Evolutionary conservation across 495 filamentous ascomycete genomes (phyloP).

Genomic region (Coniosporium apollinis): DNA sequence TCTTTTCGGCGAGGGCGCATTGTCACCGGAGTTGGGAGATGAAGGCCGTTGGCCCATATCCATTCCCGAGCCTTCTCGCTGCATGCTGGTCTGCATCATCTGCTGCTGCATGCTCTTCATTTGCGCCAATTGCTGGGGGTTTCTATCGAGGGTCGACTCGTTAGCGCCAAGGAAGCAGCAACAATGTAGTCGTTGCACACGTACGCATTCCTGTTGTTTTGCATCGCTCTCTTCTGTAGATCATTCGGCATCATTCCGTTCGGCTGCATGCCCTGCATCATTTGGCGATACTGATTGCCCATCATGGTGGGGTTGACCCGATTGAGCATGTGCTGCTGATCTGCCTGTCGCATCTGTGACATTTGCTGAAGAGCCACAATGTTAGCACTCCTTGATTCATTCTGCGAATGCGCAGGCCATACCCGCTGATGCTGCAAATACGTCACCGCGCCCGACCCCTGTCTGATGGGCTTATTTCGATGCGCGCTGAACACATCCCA

Average conservation of each 20-base stretch:
- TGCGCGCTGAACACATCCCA: slow-evolving; percentile 85
- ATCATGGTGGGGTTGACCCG: slow-evolving; percentile 45
- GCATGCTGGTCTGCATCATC: slow-evolving; percentile 36
- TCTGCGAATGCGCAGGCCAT: too few species aligned
- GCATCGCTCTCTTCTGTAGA: slow-evolving; percentile 56
- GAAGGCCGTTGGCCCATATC: slow-evolving; percentile 71
- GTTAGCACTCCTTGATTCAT: too few species aligned
- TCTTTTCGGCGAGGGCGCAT: slow-evolving; percentile 85
- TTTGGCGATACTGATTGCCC: slow-evolving; percentile 32
- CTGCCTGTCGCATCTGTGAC: slow-evolving; percentile 44
- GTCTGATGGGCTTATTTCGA: slow-evolving; percentile 47
- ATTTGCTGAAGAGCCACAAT: too few species aligned
- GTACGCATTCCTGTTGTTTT: slow-evolving; percentile 60
- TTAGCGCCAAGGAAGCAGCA: background rate
- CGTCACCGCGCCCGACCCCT: too few species aligned
- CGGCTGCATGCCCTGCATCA: slow-evolving; percentile 38
- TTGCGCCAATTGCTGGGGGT: background rate
- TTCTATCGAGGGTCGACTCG: background rate
- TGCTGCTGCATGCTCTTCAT: slow-evolving; percentile 34
- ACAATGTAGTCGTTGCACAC: slow-evolving; percentile 18
- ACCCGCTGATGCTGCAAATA: slow-evolving; percentile 18
- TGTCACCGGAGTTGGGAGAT: slow-evolving; percentile 68
- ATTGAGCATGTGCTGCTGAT: slow-evolving; percentile 53
- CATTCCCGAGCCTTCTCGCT: slow-evolving; percentile 70
- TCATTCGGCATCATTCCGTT: slow-evolving; percentile 38